Percentiles rank a stretch among this genome's conserved stretches.
phyloP scores from a whole-genome alignment of 2,329 filamentous ascomycete genomes.

The Aspergillus sergii region DNA sequence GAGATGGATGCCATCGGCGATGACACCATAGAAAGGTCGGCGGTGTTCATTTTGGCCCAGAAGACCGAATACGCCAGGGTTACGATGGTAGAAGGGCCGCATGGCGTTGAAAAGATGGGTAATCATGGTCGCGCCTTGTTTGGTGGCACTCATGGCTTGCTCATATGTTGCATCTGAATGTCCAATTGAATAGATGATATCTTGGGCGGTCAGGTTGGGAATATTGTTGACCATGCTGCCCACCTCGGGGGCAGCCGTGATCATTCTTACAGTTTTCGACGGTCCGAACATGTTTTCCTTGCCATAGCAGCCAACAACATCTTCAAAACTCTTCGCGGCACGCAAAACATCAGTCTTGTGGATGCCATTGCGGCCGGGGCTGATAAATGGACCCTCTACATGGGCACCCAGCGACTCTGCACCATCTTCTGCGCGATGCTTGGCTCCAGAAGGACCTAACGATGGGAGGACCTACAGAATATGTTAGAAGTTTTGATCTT shows the following conservation, averaged over 20 bases:
- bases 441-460: slow-evolving; percentile 69
- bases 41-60: slow-evolving; percentile 65
- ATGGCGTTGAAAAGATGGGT: slow-evolving; percentile 95
- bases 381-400: slow-evolving; percentile 88
- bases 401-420: slow-evolving; percentile 88
- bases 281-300: slow-evolving; percentile 59
- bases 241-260: slow-evolving; percentile 83
- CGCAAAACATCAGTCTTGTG: slow-evolving; percentile 75
- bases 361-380: slow-evolving; percentile 79
- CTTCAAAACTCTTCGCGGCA: slow-evolving; percentile 63
- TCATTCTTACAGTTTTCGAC: slow-evolving; percentile 64
- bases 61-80: slow-evolving; percentile 87
- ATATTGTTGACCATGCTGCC: slow-evolving; percentile 72
- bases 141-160: slow-evolving; percentile 70
- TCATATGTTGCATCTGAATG: slow-evolving; percentile 89
- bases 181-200: slow-evolving; percentile 78
- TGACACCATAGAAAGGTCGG: slow-evolving; percentile 80
- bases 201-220: slow-evolving; percentile 63
- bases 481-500: neutral
- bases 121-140: slow-evolving; percentile 81
- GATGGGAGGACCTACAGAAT: slow-evolving; percentile 64
- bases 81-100: slow-evolving; percentile 85
- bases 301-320: slow-evolving; percentile 63
- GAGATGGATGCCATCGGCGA: slow-evolving; percentile 86
- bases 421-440: slow-evolving; percentile 65